Percentiles rank a stretch among this genome's conserved stretches.
These are phyloP conservation scores for Claviceps purpurea DNA, from an alignment of 2,329 filamentous ascomycete genomes.

Conservation along the genomic window DNA sequence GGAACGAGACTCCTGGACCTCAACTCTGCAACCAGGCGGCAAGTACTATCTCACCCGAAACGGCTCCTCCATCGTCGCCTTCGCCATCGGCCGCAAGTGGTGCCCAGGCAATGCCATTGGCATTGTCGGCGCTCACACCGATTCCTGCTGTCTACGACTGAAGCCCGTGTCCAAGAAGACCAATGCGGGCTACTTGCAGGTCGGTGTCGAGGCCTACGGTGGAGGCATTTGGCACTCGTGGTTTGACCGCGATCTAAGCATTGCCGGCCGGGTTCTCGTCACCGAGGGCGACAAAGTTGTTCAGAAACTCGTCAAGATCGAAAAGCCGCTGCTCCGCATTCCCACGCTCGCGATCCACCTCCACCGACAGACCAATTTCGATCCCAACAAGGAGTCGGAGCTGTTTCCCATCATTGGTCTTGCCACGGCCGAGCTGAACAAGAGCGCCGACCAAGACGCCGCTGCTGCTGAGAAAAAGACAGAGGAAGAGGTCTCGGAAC, in stretches of 20 bases:
- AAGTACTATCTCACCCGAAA: conserved; percentile 97
- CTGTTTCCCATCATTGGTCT: conserved; percentile 87
- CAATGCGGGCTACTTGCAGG: conserved; percentile 76
- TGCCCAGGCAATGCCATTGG: conserved; percentile 78
- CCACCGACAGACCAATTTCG: conserved; percentile 70
- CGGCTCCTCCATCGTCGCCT: conserved; percentile 81
- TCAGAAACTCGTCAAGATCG: conserved; percentile 79
- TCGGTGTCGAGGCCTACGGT: conserved; percentile 93
- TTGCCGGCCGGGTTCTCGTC: conserved; percentile 81
- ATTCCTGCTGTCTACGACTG: conserved; percentile 80
- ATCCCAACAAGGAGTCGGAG: conserved; percentile 95
- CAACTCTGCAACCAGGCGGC: conserved; percentile 66
- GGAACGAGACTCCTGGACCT: conserved; percentile 82
- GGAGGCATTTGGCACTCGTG: conserved; percentile 96
- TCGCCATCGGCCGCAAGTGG: conserved; percentile 85
- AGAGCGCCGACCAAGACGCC: conserved; percentile 42
- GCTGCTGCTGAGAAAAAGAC: conserved; percentile 18
- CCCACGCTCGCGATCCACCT: conserved; percentile 92
- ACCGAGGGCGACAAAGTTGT: conserved; percentile 58
- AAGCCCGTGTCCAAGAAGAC: conserved; percentile 91
- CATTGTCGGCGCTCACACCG: conserved; percentile 93
- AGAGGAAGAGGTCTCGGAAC: conserved; percentile 48
- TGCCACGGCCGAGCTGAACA: conserved; percentile 76
- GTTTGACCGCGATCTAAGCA: conserved; percentile 90
- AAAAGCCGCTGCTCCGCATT: conserved; percentile 80